Evolutionary conservation across 805 yeast species (phyloP).

Genomic region (Wickerhamomyces strasburgensis): DNA sequence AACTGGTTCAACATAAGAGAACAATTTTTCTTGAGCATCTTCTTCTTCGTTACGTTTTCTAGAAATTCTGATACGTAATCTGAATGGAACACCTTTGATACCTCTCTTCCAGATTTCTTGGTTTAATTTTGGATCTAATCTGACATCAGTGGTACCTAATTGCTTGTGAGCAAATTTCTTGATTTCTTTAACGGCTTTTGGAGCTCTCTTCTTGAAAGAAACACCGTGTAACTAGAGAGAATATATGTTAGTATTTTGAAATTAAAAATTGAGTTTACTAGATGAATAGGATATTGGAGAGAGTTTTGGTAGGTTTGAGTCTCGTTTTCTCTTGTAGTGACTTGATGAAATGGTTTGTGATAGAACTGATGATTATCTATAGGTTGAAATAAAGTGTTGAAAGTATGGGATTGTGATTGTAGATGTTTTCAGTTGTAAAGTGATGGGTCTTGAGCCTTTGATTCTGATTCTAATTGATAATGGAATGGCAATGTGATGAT

Average conservation of each 20-base stretch:
- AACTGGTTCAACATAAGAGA: slow-evolving; percentile 97
- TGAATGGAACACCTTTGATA: slow-evolving; percentile 97
- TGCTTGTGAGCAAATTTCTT: slow-evolving; percentile 97
- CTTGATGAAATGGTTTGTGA: too few relatives aligned
- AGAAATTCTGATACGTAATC: slow-evolving; percentile 97
- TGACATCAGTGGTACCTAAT: slow-evolving; percentile 99
- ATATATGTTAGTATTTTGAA: slow-evolving; percentile 39
- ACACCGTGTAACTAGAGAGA: slow-evolving; percentile 88
- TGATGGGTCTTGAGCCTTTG: too few relatives aligned
- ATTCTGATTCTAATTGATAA: too few relatives aligned
- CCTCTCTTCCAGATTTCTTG: slow-evolving; percentile 99
- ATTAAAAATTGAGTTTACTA: too few relatives aligned
- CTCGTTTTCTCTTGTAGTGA: too few relatives aligned
- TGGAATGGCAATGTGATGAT: too few relatives aligned
- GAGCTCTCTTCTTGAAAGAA: slow-evolving; percentile 99
- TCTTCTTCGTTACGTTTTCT: slow-evolving; percentile 99
- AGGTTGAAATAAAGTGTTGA: too few relatives aligned
- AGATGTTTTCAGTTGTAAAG: too few relatives aligned
- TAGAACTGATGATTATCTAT: too few relatives aligned
- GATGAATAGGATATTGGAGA: too few relatives aligned
- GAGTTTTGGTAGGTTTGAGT: too few relatives aligned
- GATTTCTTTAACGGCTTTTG: slow-evolving; percentile 99
- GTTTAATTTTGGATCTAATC: slow-evolving; percentile 98
- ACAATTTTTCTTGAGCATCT: slow-evolving; percentile 96
- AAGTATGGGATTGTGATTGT: too few relatives aligned